These are phyloP conservation scores for Nyssa sinensis DNA, from an alignment of 148 eudicot genomes.

Conservation along the genomic window DNA sequence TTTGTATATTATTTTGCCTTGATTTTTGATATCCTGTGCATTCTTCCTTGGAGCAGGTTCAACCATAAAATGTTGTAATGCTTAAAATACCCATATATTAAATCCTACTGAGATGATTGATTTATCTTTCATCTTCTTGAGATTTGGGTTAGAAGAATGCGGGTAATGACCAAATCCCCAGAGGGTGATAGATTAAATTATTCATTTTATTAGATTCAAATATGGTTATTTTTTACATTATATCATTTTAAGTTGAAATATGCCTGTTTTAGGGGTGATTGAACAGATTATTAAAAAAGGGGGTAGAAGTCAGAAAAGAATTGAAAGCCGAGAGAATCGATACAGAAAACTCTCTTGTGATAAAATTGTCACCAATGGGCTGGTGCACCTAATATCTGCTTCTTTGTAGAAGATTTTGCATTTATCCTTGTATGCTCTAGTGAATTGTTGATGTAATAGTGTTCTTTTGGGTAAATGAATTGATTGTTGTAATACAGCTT, in stretches of 20 bases:
- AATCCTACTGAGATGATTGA: neutral
- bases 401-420: neutral
- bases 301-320: neutral
- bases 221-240: too few species aligned
- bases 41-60: conserved; percentile 6
- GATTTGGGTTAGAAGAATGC: neutral
- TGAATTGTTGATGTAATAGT: too few species aligned
- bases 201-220: neutral
- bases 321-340: neutral
- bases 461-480: neutral
- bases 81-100: neutral
- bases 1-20: neutral
- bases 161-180: neutral
- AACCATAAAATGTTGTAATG: neutral
- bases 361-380: too few species aligned
- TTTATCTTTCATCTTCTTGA: too few species aligned
- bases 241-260: too few species aligned
- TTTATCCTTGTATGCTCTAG: too few species aligned
- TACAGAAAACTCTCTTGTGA: neutral
- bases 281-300: neutral
- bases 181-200: neutral
- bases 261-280: neutral
- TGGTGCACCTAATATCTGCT: neutral
- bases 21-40: neutral
- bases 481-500: neutral